A percentile compares a stretch with the other conserved stretches of the same genome.
Evolutionary conservation across 176 grass and related monocot species (phyloP).

Genomic region (Bothriochloa decipiens): DNA sequence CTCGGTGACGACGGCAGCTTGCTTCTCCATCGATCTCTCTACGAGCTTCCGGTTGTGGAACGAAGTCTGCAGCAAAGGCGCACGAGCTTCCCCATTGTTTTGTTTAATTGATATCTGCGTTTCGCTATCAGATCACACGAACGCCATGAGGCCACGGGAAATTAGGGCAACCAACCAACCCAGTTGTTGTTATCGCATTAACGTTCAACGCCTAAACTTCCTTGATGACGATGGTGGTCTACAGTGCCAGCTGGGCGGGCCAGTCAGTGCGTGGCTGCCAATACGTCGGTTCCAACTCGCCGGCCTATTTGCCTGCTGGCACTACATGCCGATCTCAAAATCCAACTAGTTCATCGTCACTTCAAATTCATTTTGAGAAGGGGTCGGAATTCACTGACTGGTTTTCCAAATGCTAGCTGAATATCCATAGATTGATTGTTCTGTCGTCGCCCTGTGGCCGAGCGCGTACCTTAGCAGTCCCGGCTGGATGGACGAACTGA

Average conservation of each 20-base stretch:
- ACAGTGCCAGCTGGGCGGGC: background rate
- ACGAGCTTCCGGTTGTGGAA: background rate
- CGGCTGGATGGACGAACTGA: background rate
- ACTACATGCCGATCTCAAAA: background rate
- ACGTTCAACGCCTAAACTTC: background rate
- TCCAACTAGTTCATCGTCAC: background rate
- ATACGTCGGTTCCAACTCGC: slow-evolving; percentile 26
- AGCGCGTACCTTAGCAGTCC: background rate
- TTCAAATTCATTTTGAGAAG: no score
- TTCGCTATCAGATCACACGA: slow-evolving; percentile 3
- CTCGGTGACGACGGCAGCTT: background rate
- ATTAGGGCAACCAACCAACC: background rate
- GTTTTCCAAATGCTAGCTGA: no score
- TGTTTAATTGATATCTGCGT: background rate
- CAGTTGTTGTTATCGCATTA: background rate
- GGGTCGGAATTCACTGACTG: no score
- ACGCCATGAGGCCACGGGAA: background rate
- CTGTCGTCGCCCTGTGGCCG: background rate
- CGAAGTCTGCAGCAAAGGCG: background rate
- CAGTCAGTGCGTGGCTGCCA: background rate
- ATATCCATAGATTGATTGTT: no score
- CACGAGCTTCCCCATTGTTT: background rate
- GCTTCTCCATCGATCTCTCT: background rate
- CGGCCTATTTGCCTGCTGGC: background rate
- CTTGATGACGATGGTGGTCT: background rate